Base-by-base conservation (phyloP, 768 basidiomycete genomes). In the Mycena leptocephala region DNA sequence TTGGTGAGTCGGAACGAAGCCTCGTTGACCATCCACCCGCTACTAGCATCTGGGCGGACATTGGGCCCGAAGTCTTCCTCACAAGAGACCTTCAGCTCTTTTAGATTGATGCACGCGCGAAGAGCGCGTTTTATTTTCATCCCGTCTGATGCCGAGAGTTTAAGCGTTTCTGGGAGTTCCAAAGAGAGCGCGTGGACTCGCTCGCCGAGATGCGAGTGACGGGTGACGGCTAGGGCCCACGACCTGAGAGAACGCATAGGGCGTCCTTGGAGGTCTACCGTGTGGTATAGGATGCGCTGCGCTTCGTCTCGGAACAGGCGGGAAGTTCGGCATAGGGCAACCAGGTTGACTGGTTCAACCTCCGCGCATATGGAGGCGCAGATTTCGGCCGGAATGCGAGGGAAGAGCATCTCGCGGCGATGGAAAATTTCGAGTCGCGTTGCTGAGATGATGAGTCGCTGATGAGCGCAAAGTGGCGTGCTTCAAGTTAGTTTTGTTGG, bases 301-400 rank as follows among this genome's bases (percentile, higher is more conserved):
- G 66, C 66, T 26, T 75, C 28, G 16, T 55, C 48, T 22, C 26
- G 51, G n/a, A 69, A 69, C 14, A 59, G 7, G 13, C 30, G 66
- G 26, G 67, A 75, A 5, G 61, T 58, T 35, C 48, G 53, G 51
- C 74, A 75, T 2, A 75, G 11, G 3, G 18, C 22, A 1, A 30
- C 26, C 2, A 75, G 53, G 32, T 11, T 30, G 37, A 2, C 8
- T 48, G 66, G 6, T 5, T 39, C 59, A 33, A 74, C 30, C 9
- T 55, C 37, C 2, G 62, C 67, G 26, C 59, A 70, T 30, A 75
- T 70, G 5, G 33, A 24, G 4, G 61, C 26, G 22, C 32, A 70
- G 22, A 75, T 56, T 70, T 75, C 74, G 16, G 68, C 61, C 3
- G 74, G 74, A 24, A 72, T 37, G n/a, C 51, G 22, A n/a, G 55